Base-by-base conservation (phyloP, 345 rosid species). In the Camelina neglecta region DNA sequence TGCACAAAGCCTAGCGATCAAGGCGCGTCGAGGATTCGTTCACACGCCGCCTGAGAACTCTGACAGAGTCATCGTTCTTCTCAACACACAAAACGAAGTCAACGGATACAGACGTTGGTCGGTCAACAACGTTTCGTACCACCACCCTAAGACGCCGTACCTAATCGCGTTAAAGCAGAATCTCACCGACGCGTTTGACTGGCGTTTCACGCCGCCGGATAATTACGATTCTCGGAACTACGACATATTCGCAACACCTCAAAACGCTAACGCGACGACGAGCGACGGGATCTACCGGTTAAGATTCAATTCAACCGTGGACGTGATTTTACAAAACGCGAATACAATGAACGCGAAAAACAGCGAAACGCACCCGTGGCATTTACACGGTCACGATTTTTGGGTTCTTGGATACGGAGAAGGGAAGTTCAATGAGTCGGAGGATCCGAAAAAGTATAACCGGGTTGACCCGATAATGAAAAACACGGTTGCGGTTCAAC, bases 291-390 rank as follows among this genome's bases (percentile, higher is more conserved):
- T 90, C 26, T 89, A 93, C 60, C 62, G 83, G 45, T 70, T 90
- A 4, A 16, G 69, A 15, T 90, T 87, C 78, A 84, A 82, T 45
- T 16, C 87, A 2, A 86, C 86, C 2, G 89, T 93, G 45, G 98
- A 93, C 64, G 67, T 93, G 10, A 54, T 93, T 47, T 61, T 90
- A 29, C 96, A 87, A 57, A 93, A 93, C 73, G 92, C 96, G 0
- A 86, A 85, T 72, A 73, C 88, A 0, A 60, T 84, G 90, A 50
- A 0, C 0, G 0, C 0, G 2, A 69, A 65, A 15, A 80, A 67
- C 18, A 89, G 95, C 31, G 96, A 85, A 83, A 93, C 96, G 2
- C 98, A 93, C 65, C 87, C 95, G 0, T 83, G 95, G 98, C 98
- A 89, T 82, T 80, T 90, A 2, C 96, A 90, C 26, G 96, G 96